phyloP scores from a whole-genome alignment of 1,284 basidiomycete species.

The Cryptococcus hybrid region DNA sequence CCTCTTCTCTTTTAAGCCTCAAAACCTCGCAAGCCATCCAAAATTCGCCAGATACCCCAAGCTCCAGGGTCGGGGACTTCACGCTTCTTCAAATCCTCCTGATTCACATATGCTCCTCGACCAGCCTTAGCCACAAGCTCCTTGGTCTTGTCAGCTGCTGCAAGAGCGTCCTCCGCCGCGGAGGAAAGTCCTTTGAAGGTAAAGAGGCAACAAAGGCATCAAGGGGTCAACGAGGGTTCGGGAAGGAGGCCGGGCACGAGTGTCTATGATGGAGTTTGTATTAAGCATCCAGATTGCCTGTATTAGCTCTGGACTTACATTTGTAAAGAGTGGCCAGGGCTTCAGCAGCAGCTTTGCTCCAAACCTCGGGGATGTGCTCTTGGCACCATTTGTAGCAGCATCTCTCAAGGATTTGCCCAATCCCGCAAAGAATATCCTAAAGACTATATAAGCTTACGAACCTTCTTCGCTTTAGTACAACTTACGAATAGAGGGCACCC shows the following conservation, averaged over 20 bases:
- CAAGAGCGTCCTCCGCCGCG: conserved; percentile 64
- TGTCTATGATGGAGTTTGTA: conserved; percentile 53
- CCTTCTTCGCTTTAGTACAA: conserved; percentile 8
- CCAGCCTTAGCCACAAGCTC: conserved; percentile 82
- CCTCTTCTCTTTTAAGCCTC: conserved; percentile 9
- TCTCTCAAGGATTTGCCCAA: conserved; percentile 51
- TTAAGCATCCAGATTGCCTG: background rate
- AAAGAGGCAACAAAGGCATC: conserved; percentile 70
- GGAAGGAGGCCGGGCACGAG: conserved; percentile 81
- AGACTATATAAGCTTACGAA: background rate
- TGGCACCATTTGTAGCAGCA: conserved; percentile 17
- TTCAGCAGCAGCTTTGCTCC: conserved; percentile 61
- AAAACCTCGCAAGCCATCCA: conserved; percentile 36
- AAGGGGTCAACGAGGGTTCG: conserved; percentile 86
- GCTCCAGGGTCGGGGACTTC: conserved; percentile 84
- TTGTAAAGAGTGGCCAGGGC: conserved; percentile 74
- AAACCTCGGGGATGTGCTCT: conserved; percentile 56
- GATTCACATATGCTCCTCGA: conserved; percentile 82
- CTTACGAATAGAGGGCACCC: conserved; percentile 85
- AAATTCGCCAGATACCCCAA: conserved; percentile 64
- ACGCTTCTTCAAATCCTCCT: conserved; percentile 65
- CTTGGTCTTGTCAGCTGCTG: conserved; percentile 69
- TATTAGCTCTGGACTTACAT: conserved; percentile 45
- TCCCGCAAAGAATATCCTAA: conserved; percentile 81
- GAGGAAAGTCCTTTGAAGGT: conserved; percentile 51